Evolutionary conservation across 495 filamentous ascomycete genomes (phyloP).

Genomic region (Neurospora sp.): DNA sequence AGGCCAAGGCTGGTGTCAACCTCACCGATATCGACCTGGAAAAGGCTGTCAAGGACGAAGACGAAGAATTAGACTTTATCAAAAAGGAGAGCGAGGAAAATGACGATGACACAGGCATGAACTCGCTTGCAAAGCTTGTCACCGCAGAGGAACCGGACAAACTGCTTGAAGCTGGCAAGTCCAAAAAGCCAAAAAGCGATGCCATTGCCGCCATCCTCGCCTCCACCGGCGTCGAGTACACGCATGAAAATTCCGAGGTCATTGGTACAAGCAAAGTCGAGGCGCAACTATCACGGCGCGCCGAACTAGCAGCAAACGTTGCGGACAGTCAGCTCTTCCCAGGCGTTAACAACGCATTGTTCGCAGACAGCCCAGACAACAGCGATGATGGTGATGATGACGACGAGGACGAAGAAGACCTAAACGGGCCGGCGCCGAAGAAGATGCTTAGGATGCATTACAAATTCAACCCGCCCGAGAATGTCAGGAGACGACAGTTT

Average conservation of each 20-base stretch:
- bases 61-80: conserved; percentile 26
- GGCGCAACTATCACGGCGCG: conserved; percentile 63
- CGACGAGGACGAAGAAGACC: neutral
- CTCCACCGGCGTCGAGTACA: conserved; percentile 84
- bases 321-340: conserved; percentile 25
- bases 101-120: conserved; percentile 56
- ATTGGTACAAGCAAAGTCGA: conserved; percentile 83
- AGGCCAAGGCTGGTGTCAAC: conserved; percentile 75
- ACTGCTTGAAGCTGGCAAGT: conserved; percentile 14
- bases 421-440: neutral
- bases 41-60: conserved; percentile 45
- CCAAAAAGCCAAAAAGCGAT: conserved; percentile 47
- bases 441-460: conserved; percentile 39
- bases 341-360: conserved; percentile 18
- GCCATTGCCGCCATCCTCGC: conserved; percentile 84
- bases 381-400: neutral
- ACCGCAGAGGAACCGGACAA: conserved; percentile 40
- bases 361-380: conserved; percentile 22
- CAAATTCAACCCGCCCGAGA: conserved; percentile 63
- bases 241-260: conserved; percentile 93
- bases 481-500: conserved; percentile 74
- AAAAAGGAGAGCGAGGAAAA: conserved; percentile 36
- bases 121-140: conserved; percentile 64
- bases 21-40: conserved; percentile 61
- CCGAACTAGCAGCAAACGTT: conserved; percentile 48